phyloP scores from a whole-genome alignment of 768 basidiomycete genomes.

The Macrolepiota albuminosa region DNA sequence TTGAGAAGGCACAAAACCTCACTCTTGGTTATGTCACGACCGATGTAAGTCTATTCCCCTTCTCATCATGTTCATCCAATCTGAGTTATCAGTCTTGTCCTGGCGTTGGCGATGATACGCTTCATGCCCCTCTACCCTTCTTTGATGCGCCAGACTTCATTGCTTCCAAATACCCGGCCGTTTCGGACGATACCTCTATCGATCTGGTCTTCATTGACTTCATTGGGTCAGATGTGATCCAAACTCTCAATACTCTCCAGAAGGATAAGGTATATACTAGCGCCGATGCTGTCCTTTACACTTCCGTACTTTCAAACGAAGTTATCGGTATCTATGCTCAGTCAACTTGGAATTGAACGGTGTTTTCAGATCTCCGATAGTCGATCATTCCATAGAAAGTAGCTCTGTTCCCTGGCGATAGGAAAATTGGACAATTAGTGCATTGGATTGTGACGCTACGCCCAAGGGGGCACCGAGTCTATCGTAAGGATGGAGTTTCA shows the following conservation, averaged over 20 bases:
- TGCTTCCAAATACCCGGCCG: conserved; percentile 47
- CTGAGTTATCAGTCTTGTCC: conserved; percentile 50
- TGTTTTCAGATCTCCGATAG: no score
- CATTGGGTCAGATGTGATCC: conserved; percentile 48
- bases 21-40: conserved; percentile 74
- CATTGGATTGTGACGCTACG: no score
- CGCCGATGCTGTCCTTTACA: conserved; percentile 41
- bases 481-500: no score
- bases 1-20: conserved; percentile 40
- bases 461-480: no score
- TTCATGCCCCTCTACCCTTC: conserved; percentile 58
- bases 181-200: conserved; percentile 44
- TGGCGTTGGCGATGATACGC: conserved; percentile 69
- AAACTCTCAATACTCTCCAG: conserved; percentile 56
- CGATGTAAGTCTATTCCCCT: conserved; percentile 2
- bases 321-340: conserved; percentile 58
- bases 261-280: conserved; percentile 43
- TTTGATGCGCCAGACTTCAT: conserved; percentile 55
- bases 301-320: conserved; percentile 42
- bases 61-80: background rate
- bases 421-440: no score
- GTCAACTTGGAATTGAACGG: conserved; percentile 35
- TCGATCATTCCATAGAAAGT: no score
- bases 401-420: no score
- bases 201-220: conserved; percentile 80